These are phyloP conservation scores for Scheffersomyces segobiensis DNA, from an alignment of 1,139 yeast genomes.

Conservation along the genomic window DNA sequence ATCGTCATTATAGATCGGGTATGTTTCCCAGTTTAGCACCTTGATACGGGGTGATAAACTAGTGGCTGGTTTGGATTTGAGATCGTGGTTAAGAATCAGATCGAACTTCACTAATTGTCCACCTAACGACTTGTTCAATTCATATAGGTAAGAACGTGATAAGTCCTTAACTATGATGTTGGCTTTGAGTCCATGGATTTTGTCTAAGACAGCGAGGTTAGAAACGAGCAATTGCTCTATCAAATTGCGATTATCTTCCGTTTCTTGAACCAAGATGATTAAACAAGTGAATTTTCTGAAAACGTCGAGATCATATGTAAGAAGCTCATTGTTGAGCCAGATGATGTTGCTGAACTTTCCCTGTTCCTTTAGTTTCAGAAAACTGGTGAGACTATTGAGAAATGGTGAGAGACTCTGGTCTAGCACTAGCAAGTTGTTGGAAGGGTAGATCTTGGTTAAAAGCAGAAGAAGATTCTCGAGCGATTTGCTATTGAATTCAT, in stretches of 20 bases:
- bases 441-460: slow-evolving; percentile 28
- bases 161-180: slow-evolving; percentile 32
- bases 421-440: slow-evolving; percentile 50
- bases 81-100: slow-evolving; percentile 16
- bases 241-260: slow-evolving; percentile 15
- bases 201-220: background rate
- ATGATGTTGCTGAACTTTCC: slow-evolving; percentile 61
- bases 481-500: slow-evolving; percentile 5
- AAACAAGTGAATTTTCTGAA: slow-evolving; percentile 28
- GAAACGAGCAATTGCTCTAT: slow-evolving; percentile 4
- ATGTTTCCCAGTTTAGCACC: slow-evolving; percentile 34
- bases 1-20: slow-evolving; percentile 31
- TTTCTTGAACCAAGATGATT: slow-evolving; percentile 33
- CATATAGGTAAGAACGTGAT: slow-evolving; percentile 27
- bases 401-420: slow-evolving; percentile 56
- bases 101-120: slow-evolving; percentile 16
- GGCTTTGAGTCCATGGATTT: background rate
- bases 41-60: slow-evolving; percentile 23
- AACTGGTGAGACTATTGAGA: slow-evolving; percentile 62
- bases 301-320: slow-evolving; percentile 7
- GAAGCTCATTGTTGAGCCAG: slow-evolving; percentile 45
- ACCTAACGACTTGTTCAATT: slow-evolving; percentile 24
- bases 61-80: slow-evolving; percentile 8
- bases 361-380: slow-evolving; percentile 52
- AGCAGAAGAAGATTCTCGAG: slow-evolving; percentile 23